Evolutionary conservation across 192 early-diverging fungal species (phyloP), one percentile per base, ranked within the genome.

Genomic region (Coemansia furcata): DNA sequence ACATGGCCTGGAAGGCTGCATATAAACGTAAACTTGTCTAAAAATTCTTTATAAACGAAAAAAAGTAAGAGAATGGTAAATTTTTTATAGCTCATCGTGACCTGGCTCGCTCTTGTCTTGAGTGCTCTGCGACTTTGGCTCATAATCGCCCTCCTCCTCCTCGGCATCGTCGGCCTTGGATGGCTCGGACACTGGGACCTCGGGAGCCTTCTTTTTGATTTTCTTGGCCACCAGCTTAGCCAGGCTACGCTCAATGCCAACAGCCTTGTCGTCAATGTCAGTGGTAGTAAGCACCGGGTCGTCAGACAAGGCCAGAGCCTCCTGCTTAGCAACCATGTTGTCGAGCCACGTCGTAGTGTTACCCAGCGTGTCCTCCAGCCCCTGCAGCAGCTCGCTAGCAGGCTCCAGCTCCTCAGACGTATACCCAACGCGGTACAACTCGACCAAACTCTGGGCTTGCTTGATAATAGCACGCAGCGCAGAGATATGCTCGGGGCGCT

Each of bases 241-340:
- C 68, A 88, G 72, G 39, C 78, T 83, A 2, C 72, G 74, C 61
- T 88, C 84, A 19, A 93, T 68, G 11, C 68, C 72, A 44, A 67
- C 69, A 7, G 73, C 72, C 44, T 83, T 86, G 50, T 74, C 39
- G 57, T 88, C 77, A 23, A 91, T 83, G 33, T 90, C 87, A 6
- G 57, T 66, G 1, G 85, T 80, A 6, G 81, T 67, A 26, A 96
- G 84, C 7, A 86, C 87, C 10, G 94, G 94, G 35, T 89, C 84
- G 38, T 86, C 85, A 62, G 89, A 69, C 17, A 78, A 57, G 1
- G 68, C 68, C 23, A 93, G 82, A 14, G 74, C 80, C 0, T 73
- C 77, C 75, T 96, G 95, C 52, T 76, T 77, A 4, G 61, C 74
- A 15, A 87, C 63, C 76, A 85, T 88, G 7, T 83, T 76, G 33